Evolutionary conservation across 768 basidiomycete species (phyloP).

Genomic region (Tylopilus felleus): DNA sequence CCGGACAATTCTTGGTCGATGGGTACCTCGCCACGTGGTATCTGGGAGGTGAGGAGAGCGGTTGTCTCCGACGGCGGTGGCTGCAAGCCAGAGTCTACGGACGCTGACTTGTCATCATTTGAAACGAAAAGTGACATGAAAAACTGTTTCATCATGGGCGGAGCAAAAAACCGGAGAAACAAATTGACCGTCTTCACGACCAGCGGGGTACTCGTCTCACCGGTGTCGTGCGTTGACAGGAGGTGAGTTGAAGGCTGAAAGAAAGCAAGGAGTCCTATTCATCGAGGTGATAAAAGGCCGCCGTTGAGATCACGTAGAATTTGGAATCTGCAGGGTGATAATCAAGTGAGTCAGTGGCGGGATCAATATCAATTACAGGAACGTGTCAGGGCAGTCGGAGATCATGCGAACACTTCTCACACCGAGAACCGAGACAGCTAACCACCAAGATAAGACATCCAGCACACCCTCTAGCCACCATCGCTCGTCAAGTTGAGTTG

Average conservation of each 20-base stretch:
- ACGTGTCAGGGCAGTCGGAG: too few relatives aligned
- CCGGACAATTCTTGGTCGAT: conserved; percentile 33
- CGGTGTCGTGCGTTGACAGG: conserved; percentile 56
- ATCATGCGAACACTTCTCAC: not conserved
- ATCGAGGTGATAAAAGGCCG: not conserved
- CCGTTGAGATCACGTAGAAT: not conserved
- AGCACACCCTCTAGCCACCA: too few relatives aligned
- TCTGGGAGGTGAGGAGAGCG: conserved; percentile 50
- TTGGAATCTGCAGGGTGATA: not conserved
- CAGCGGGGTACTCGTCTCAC: conserved; percentile 5
- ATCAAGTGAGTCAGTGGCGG: not conserved
- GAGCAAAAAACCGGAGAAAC: not conserved
- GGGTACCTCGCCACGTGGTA: conserved; percentile 43
- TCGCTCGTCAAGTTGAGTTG: too few relatives aligned
- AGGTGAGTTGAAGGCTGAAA: not conserved
- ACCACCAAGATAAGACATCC: not conserved
- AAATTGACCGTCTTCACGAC: conserved; percentile 1
- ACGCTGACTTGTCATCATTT: not conserved
- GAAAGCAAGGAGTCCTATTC: not conserved
- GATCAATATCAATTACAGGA: not conserved
- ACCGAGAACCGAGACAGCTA: not conserved
- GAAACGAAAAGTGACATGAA: not conserved
- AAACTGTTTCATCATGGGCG: conserved; percentile 2
- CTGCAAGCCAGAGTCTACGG: not conserved
- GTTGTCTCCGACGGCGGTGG: conserved; percentile 45